Conservation (phyloP, 805 yeast species). For the Myxozyma neglecta region DNA sequence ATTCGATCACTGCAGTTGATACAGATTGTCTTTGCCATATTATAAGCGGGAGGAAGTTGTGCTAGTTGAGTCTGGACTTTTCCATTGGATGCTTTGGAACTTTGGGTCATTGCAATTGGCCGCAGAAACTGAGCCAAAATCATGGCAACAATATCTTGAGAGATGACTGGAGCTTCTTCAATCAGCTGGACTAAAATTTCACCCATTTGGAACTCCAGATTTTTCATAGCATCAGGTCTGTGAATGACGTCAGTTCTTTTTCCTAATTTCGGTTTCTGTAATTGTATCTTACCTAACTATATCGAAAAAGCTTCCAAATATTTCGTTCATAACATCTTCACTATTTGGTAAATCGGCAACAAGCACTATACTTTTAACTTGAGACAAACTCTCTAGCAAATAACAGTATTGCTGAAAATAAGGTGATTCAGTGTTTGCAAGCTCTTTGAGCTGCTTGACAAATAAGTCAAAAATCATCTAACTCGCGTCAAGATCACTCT, state of each 20-base stretch:
- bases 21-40: conserved; percentile 66
- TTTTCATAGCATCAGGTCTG: conserved; percentile 33
- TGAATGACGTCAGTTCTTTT: neutral
- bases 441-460: conserved; percentile 57
- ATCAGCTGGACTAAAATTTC: conserved; percentile 75
- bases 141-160: conserved; percentile 58
- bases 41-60: conserved; percentile 57
- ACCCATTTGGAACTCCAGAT: conserved; percentile 60
- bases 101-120: conserved; percentile 37
- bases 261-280: neutral
- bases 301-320: conserved; percentile 66
- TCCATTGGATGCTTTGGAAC: neutral
- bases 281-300: conserved; percentile 41
- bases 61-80: conserved; percentile 14
- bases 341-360: conserved; percentile 73
- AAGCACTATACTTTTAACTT: conserved; percentile 70
- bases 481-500: neutral
- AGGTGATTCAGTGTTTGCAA: conserved; percentile 54
- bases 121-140: conserved; percentile 63
- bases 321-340: conserved; percentile 50
- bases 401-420: conserved; percentile 64
- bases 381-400: conserved; percentile 66
- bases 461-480: conserved; percentile 61
- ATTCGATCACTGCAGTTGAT: conserved; percentile 68
- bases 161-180: conserved; percentile 66